Base-by-base conservation (phyloP, 2,329 filamentous ascomycete species). In the Xylaria hypoxylon region DNA sequence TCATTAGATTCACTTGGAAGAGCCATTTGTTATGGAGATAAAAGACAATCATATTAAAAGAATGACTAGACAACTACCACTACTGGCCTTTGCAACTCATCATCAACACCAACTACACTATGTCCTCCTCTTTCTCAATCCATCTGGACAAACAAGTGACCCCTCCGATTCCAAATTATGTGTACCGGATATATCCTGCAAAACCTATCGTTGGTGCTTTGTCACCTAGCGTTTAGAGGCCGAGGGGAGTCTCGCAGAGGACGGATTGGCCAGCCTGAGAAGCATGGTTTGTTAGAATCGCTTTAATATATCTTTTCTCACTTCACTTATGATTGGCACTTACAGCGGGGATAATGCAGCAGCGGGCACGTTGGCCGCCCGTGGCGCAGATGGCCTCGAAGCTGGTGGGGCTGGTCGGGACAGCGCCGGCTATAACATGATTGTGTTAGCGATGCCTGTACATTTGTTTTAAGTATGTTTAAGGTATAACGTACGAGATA, bases 311-410 rank as follows among this genome's bases (percentile, higher is more conserved):
- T 8, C 1, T 15, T 13, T 22, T 19, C 2, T n/a, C 6, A 35
- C 4, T 51, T 19, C 0, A 28, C 15, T 28, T n/a, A 48, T 51
- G 13, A 24, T 11, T 31, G 15, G 48, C 5, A 70, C 75, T 75
- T 70, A 76, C 74, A 68, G 86, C 78, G 42, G 84, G 84, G 47
- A 86, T 59, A 50, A 81, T 65, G 71, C 85, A 87, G 81, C 85
- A 86, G 75, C 82, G 83, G 65, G 83, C 83, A 64, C 79, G 79
- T 75, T 84, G 81, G 60, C 83, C 83, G 10, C 71, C 70, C 1
- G 64, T 64, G 26, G 82, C 71, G 72, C 83, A 85, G 70, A 79
- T 78, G 19, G 75, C 71, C 66, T 79, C 76, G 77, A 88, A 86
- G 64, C 79, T 73, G 24, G 78, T 76, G 58, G 80, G 78, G 68